Evolutionary conservation across 2,329 filamentous ascomycete genomes (phyloP), one percentile per base, ranked within the genome.

Genomic region (Coleophoma cylindrospora): DNA sequence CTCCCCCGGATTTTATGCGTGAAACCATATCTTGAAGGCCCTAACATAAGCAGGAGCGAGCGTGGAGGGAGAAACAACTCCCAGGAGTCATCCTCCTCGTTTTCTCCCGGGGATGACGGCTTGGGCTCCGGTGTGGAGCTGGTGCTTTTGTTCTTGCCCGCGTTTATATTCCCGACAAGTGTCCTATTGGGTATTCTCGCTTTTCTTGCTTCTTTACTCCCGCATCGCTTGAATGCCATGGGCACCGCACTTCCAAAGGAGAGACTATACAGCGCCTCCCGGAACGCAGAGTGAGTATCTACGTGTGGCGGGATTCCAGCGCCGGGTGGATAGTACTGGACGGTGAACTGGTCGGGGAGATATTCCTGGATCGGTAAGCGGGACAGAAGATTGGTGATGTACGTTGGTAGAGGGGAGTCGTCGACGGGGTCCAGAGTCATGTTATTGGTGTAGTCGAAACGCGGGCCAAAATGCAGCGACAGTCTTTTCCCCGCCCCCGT

Each of bases 231-330:
- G 34, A 67, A 64, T 19, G 61, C 58, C 64, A 68, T 67, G 12
- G 64, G 44, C 3, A 64, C 59, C 27, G 64, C 62, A 2, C 62
- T 63, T 1, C 65, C 65, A 13, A 68, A 46, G 3, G 61, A 64
- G 34, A 68, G 45, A 19, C 64, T 65, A 50, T 67, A 68, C 10
- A 68, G 62, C 52, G 65, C 64, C 40, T 68, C 66, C 50, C 64
- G 19, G 49, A 53, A 76, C 9, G 70, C 64, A 45, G 66, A 69
- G 62, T 82, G 80, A 3, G 79, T 80, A 63, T 83, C 80, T 48
- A 79, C 79, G 57, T 83, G 80, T 0, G 80, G 80, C 10, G 80
- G 80, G 56, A 83, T 83, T 2, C 80, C 80, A 0, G 74, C 68
- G 6, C 80, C 80, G 0, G 79, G 79, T 0, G 80, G 75, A 58